These are phyloP conservation scores for Begonia peltatifolia DNA, from an alignment of 306 rosid species.

Conservation along the genomic window DNA sequence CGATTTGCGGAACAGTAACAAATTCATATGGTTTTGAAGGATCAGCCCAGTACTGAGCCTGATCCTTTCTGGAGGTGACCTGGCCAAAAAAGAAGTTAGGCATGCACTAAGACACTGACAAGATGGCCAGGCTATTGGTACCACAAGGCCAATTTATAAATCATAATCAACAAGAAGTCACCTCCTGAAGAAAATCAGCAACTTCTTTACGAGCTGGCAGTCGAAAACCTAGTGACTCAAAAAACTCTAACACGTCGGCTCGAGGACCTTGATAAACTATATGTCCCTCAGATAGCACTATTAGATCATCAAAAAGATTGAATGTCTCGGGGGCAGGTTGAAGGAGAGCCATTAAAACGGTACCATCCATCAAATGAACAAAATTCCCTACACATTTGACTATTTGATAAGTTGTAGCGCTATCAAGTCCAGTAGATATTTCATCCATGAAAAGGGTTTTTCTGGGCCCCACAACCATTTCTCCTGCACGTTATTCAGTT, in stretches of 20 bases:
- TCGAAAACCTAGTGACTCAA: slow-evolving; percentile 58
- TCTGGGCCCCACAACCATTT: slow-evolving; percentile 89
- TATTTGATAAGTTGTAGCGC: slow-evolving; percentile 76
- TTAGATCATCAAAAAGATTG: slow-evolving; percentile 72
- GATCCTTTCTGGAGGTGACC: slow-evolving; percentile 86
- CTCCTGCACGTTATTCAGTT: slow-evolving; percentile 30
- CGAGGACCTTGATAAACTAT: slow-evolving; percentile 77
- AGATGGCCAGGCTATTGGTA: background rate
- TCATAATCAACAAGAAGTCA: slow-evolving; percentile 6
- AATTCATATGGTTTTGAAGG: slow-evolving; percentile 47
- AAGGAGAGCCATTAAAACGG: slow-evolving; percentile 71
- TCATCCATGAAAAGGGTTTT: slow-evolving; percentile 81
- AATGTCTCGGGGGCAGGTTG: slow-evolving; percentile 95
- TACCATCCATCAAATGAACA: slow-evolving; percentile 79
- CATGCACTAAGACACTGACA: background rate
- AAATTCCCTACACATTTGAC: slow-evolving; percentile 65
- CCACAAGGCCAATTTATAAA: background rate
- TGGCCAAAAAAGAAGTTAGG: slow-evolving; percentile 15
- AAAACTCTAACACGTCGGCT: slow-evolving; percentile 48
- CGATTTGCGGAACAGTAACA: slow-evolving; percentile 50
- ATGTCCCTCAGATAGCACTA: slow-evolving; percentile 60
- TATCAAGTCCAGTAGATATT: slow-evolving; percentile 89
- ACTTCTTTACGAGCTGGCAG: slow-evolving; percentile 72
- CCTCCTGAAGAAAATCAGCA: slow-evolving; percentile 97
- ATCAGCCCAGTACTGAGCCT: slow-evolving; percentile 84